Percentiles rank a stretch among this genome's conserved stretches.
Evolutionary conservation across 129 eudicot genomes (phyloP).

Genomic region (Helianthus annuus): HanXRQr2.0-SUNRISE NC_035441.2:121455631-121456130

Average conservation of each 20-base stretch:
- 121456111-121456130: background rate
- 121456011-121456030: slow-evolving; percentile 65
- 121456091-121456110: background rate
- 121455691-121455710: slow-evolving; percentile 72
- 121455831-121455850: slow-evolving; percentile 38
- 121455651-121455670: slow-evolving; percentile 91
- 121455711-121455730: slow-evolving; percentile 78
- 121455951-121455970: slow-evolving; percentile 40
- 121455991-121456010: slow-evolving; percentile 93
- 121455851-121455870: slow-evolving; percentile 34
- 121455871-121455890: slow-evolving; percentile 54
- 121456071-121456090: background rate
- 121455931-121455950: slow-evolving; percentile 36
- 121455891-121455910: slow-evolving; percentile 41
- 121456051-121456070: background rate
- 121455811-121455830: slow-evolving; percentile 35
- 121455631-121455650: slow-evolving; percentile 82
- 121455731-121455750: slow-evolving; percentile 53
- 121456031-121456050: slow-evolving; percentile 27
- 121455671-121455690: slow-evolving; percentile 88
- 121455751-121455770: slow-evolving; percentile 59
- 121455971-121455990: slow-evolving; percentile 30
- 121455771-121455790: slow-evolving; percentile 41
- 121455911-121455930: slow-evolving; percentile 38
- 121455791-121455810: slow-evolving; percentile 43